phyloP scores from a whole-genome alignment of 2,329 filamentous ascomycete species.

The Periconia sp. region DNA sequence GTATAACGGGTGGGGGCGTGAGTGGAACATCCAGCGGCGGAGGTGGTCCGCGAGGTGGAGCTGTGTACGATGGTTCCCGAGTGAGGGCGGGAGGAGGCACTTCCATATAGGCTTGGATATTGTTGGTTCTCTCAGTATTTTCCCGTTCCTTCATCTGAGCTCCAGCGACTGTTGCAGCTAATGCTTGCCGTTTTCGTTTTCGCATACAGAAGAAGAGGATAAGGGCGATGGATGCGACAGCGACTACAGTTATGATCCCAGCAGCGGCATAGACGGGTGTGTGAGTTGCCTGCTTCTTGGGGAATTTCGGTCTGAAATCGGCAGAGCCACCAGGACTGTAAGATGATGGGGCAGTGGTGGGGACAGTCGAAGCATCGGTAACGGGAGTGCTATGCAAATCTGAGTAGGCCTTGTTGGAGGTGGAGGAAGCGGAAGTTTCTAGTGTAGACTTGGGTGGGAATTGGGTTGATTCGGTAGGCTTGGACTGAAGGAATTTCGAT shows the following conservation, averaged over 20 bases:
- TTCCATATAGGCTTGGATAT: constrained; percentile 20
- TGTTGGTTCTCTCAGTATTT: constrained; percentile 17
- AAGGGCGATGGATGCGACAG: constrained; percentile 26
- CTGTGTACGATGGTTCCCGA: constrained; percentile 16
- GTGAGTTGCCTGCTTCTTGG: neutral
- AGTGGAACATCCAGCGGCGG: constrained; percentile 7
- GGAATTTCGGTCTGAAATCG: neutral
- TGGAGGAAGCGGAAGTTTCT: neutral
- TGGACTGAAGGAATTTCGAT: neutral
- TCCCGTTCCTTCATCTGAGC: constrained; percentile 20
- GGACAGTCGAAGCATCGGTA: neutral
- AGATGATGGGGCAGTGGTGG: neutral
- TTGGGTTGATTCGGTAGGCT: neutral
- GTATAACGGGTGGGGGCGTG: constrained; percentile 32
- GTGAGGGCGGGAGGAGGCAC: constrained; percentile 7
- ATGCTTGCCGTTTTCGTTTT: constrained; percentile 26
- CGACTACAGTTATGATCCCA: constrained; percentile 23
- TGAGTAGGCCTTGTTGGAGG: neutral
- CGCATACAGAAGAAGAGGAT: constrained; percentile 30
- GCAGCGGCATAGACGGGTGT: constrained; percentile 26
- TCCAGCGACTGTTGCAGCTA: constrained; percentile 4
- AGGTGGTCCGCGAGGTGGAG: constrained; percentile 16
- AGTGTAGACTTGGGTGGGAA: neutral
- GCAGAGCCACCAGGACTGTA: neutral
- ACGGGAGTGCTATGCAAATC: neutral